A percentile compares a stretch with the other conserved stretches of the same genome.
Evolutionary conservation across 345 rosid species (phyloP).

Genomic region (Syzygium aromaticum): DNA sequence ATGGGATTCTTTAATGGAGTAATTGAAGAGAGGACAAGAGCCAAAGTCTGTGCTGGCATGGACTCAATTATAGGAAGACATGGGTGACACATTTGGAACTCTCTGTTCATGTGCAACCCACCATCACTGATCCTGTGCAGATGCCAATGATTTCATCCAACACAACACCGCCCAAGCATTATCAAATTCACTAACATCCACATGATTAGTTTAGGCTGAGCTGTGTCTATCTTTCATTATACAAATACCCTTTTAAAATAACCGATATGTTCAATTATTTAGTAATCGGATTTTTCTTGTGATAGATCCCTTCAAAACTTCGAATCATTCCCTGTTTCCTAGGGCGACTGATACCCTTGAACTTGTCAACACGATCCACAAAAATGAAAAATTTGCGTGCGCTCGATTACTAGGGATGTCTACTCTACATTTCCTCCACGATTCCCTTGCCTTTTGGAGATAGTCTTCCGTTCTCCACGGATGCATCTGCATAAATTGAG

Average conservation of each 20-base stretch:
- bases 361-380: not conserved
- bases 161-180: not conserved
- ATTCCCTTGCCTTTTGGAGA: not conserved
- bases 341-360: not conserved
- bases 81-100: not conserved
- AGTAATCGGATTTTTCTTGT: not conserved
- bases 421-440: not conserved
- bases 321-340: not conserved
- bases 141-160: not conserved
- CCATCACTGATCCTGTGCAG: not conserved
- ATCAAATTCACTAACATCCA: not conserved
- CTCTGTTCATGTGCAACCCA: not conserved
- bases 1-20: not conserved
- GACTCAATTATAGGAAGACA: not conserved
- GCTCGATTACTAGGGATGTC: not conserved
- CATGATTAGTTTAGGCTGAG: not conserved
- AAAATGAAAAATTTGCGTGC: not conserved
- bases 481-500: not conserved
- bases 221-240: not conserved
- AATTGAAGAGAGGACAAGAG: not conserved
- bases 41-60: not conserved
- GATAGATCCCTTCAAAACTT: not conserved
- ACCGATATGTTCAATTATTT: not conserved
- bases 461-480: not conserved
- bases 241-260: not conserved